Evolutionary conservation across 2,329 filamentous ascomycete species (phyloP), one percentile per base, ranked within the genome.

Genomic region (Verticillium klebahnii): DNA sequence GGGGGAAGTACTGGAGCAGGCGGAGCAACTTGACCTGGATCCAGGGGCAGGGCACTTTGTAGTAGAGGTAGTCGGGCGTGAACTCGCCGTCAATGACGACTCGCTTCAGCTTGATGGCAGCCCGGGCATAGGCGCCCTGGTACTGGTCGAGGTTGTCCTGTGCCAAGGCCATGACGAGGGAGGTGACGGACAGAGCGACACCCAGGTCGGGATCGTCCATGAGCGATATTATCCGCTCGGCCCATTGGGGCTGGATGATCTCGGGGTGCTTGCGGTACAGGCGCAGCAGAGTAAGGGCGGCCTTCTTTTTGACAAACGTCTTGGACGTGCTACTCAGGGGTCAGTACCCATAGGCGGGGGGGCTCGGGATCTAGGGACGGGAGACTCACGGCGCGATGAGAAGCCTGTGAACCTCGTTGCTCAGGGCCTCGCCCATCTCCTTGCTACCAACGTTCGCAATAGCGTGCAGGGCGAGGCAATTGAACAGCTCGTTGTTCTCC

Each of bases 11-110:
- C 76, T 99, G 95, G 66, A 99, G 82, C 64, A 99, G 78, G 65
- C 93, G 88, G 67, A 99, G 78, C 19, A 99, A 83, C 78, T 99
- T 99, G 71, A 98, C 91, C 77, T 98, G 93, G 62, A 99, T 88
- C 95, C 95, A 99, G 2, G 95, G 95, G 72, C 95, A 99, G 1
- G 95, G 95, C n/a, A 99, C 95, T 72, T 97, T 97, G 82, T 99
- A 99, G 80, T 99, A 99, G 31, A 97, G 85, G 73, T 99, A 99
- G 73, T 98, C 95, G 61, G 87, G 85, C 0, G 92, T 86, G 70
- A 92, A 95, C 69, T 99, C 94, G 66, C 90, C 89, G 68, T 98
- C 94, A 31, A 98, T 88, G 17, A 97, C 83, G 67, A 98, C 91
- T 67, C 91, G 89, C 79, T 97, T 97, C 69, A 99, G 76, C 61